Conservation (phyloP, 805 yeast genomes). For the Yamadazyma nakazawae region DNA sequence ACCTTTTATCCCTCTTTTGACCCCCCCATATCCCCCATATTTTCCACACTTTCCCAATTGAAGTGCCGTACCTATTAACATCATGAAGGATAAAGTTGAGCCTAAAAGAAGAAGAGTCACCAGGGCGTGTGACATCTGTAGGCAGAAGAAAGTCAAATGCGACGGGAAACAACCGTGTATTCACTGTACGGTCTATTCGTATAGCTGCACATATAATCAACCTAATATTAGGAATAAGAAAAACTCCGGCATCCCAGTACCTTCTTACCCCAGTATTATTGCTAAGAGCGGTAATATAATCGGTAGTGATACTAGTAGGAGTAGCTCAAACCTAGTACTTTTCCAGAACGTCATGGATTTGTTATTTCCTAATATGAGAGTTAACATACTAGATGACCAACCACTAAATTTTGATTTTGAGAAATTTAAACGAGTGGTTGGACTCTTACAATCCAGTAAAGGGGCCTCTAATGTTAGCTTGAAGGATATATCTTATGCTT, state of each 20-base stretch:
- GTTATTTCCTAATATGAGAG: conserved; percentile 32
- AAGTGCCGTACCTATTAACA: not conserved
- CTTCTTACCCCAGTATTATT: conserved; percentile 17
- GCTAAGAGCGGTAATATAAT: conserved; percentile 4
- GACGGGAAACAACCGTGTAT: conserved; percentile 78
- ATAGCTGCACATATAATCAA: conserved; percentile 80
- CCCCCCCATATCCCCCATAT: not conserved
- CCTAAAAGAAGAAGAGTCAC: conserved; percentile 61
- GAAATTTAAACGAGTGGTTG: conserved; percentile 27
- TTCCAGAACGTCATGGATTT: conserved; percentile 34
- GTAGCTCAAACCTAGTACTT: conserved; percentile 20
- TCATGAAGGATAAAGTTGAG: conserved; percentile 13
- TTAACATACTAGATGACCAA: conserved; percentile 32
- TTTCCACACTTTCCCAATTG: not conserved
- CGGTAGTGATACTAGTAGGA: conserved; percentile 10
- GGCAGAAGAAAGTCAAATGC: conserved; percentile 74
- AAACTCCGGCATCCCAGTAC: conserved; percentile 27
- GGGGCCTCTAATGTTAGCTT: conserved; percentile 14
- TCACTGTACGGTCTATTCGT: conserved; percentile 83
- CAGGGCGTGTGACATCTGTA: conserved; percentile 73
- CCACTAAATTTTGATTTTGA: conserved; percentile 30
- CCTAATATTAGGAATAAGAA: conserved; percentile 59
- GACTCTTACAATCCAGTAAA: not conserved
- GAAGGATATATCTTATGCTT: conserved; percentile 27
- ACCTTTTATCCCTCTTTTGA: too few relatives aligned